Base-by-base conservation (phyloP, 2,329 filamentous ascomycete species). In the Neopestalotiopsis clavispora region DNA sequence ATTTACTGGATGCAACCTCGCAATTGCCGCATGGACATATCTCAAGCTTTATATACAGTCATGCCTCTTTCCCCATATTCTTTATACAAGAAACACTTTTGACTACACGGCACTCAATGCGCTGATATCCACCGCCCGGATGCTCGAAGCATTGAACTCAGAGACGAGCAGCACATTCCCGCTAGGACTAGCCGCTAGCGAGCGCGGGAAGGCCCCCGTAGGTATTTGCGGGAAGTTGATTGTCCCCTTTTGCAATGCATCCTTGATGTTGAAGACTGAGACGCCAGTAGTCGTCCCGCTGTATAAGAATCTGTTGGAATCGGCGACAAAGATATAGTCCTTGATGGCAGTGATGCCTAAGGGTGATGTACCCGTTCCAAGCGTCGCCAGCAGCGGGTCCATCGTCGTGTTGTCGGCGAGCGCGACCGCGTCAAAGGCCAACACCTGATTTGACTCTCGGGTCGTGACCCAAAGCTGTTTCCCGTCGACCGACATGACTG, bases 181-280 rank as follows among this genome's bases (percentile, higher is more conserved):
- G 34, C 49, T 57, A 7, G 64, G 64, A 57, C 64, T 66, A 1
- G 32, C 32, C 17, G 64, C 45, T 0, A 66, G 64, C 28, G 64
- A 45, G 23, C 64, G 64, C 30, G 64, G 45, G n/a, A 66, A 66
- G 23, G 64, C 34, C 2, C 64, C 64, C 1, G 64, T 66, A 13
- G 64, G 49, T 56, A 66, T 66, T 49, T 66, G 64, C 23, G 45
- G 45, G 23, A 66, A 66, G 30, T 66, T 66, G 20, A 58, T 23
- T 12, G 20, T n/a, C 1, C 45, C 42, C 14, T 49, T 30, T 3
- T n/a, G 34, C 45, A 66, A 20, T 9, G 52, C 64, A n/a, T n/a
- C 64, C 4, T 38, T 9, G 3, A 45, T 34, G 34, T 66, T 66
- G 4, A 66, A 45, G 12, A 49, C 64, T 5, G 64, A 57, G 14